phyloP scores from a whole-genome alignment of 2,329 filamentous ascomycete species.

The Blastomyces silverae region DNA sequence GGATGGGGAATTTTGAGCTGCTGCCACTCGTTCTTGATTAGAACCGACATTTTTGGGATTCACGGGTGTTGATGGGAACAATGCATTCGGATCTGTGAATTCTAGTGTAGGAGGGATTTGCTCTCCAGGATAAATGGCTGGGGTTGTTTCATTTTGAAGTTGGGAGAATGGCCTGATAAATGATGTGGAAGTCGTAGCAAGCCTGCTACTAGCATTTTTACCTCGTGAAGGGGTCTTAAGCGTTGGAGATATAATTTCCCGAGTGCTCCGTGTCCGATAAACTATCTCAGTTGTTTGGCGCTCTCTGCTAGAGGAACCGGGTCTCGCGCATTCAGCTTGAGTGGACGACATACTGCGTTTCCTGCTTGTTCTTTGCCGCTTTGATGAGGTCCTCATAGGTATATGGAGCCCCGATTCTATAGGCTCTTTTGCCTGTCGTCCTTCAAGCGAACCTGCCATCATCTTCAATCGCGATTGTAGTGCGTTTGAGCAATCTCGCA shows the following conservation, averaged over 20 bases:
- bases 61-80: constrained; percentile 27
- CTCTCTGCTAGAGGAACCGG: constrained; percentile 12
- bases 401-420: background rate
- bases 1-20: background rate
- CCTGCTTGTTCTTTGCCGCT: constrained; percentile 4
- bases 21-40: background rate
- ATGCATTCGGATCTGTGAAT: constrained; percentile 27
- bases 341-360: constrained; percentile 12
- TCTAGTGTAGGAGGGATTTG: constrained; percentile 23
- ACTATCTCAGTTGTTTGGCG: constrained; percentile 17
- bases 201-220: background rate
- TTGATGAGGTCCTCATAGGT: constrained; percentile 2
- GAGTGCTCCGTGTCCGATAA: constrained; percentile 18
- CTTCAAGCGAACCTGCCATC: background rate
- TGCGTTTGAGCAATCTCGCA: constrained; percentile 22
- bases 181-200: background rate
- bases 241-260: constrained; percentile 15
- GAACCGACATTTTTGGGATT: constrained; percentile 2
- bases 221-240: constrained; percentile 5
- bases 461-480: constrained; percentile 22
- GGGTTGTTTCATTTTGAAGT: constrained; percentile 23
- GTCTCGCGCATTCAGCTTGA: constrained; percentile 8
- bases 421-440: background rate
- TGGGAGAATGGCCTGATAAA: constrained; percentile 33
- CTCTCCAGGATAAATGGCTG: constrained; percentile 15